phyloP scores from a whole-genome alignment of 2,329 filamentous ascomycete species.

The Beauveria sp. region DNA sequence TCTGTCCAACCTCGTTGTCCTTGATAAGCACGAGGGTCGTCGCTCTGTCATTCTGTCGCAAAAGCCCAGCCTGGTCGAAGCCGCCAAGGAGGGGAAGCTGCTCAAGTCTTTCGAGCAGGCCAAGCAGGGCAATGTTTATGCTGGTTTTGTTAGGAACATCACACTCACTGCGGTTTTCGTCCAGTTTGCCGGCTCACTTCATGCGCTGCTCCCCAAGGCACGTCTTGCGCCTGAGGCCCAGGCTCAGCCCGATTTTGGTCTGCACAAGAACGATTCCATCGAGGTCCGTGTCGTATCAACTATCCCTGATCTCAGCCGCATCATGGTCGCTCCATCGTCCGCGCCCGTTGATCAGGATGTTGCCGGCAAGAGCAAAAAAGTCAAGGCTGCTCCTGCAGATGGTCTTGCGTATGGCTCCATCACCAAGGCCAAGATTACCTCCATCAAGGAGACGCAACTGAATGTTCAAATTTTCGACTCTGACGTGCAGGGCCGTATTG shows the following conservation, averaged over 20 bases:
- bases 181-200: constrained; percentile 73
- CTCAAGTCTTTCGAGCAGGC: constrained; percentile 66
- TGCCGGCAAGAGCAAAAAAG: constrained; percentile 28
- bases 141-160: constrained; percentile 80
- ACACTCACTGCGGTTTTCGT: constrained; percentile 76
- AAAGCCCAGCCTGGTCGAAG: constrained; percentile 75
- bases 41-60: constrained; percentile 69
- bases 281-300: constrained; percentile 64
- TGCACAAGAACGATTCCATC: constrained; percentile 70
- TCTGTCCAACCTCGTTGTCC: constrained; percentile 70
- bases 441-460: constrained; percentile 83
- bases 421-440: constrained; percentile 70
- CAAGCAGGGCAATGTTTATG: constrained; percentile 57
- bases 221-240: constrained; percentile 66
- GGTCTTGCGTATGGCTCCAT: constrained; percentile 68
- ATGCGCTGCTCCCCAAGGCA: constrained; percentile 71
- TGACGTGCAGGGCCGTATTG: constrained; percentile 76
- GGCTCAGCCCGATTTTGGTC: constrained; percentile 64
- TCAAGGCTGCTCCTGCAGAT: constrained; percentile 41
- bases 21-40: constrained; percentile 77
- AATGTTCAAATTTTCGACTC: constrained; percentile 78
- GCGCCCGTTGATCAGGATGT: constrained; percentile 39
- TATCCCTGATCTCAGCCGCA: constrained; percentile 61
- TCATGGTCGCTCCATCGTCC: constrained; percentile 48
- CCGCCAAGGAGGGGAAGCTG: constrained; percentile 62